phyloP scores from a whole-genome alignment of 1,139 yeast species.

The Suhomyces anneliseae region DNA sequence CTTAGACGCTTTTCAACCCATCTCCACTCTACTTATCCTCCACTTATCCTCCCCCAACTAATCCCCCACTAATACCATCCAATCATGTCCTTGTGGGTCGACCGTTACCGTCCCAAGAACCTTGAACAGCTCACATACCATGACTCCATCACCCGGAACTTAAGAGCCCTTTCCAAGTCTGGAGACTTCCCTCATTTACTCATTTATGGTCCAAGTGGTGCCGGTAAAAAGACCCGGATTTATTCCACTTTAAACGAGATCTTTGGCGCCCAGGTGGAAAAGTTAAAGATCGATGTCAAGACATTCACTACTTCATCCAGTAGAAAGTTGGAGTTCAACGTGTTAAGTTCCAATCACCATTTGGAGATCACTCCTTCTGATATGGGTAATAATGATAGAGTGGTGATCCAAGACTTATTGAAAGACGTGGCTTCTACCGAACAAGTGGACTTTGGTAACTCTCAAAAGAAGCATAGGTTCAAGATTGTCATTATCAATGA shows the following conservation, averaged over 20 bases:
- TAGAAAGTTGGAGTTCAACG: slow-evolving; percentile 84
- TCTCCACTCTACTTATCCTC: too few species aligned
- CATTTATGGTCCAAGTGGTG: slow-evolving; percentile 94
- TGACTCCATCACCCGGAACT: slow-evolving; percentile 57
- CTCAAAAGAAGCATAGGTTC: slow-evolving; percentile 61
- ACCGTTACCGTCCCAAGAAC: slow-evolving; percentile 79
- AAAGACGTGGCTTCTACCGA: slow-evolving; percentile 95
- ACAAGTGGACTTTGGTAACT: slow-evolving; percentile 69
- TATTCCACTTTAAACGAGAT: slow-evolving; percentile 76
- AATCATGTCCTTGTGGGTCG: slow-evolving; percentile 92
- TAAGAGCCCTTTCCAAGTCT: slow-evolving; percentile 64
- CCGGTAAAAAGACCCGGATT: slow-evolving; percentile 94
- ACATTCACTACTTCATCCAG: slow-evolving; percentile 70
- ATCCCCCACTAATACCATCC: background rate
- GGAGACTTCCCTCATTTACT: slow-evolving; percentile 93
- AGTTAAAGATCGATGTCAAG: slow-evolving; percentile 84
- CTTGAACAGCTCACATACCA: slow-evolving; percentile 70
- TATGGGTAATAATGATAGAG: slow-evolving; percentile 92
- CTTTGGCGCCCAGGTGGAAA: slow-evolving; percentile 80
- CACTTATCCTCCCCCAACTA: background rate
- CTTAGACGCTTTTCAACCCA: too few species aligned
- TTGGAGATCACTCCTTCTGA: slow-evolving; percentile 96
- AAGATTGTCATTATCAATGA: slow-evolving; percentile 93
- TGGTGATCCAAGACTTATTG: slow-evolving; percentile 88
- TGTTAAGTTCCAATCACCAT: slow-evolving; percentile 86